phyloP scores from a whole-genome alignment of 768 basidiomycete species.

The Tulasnella sp. region DNA sequence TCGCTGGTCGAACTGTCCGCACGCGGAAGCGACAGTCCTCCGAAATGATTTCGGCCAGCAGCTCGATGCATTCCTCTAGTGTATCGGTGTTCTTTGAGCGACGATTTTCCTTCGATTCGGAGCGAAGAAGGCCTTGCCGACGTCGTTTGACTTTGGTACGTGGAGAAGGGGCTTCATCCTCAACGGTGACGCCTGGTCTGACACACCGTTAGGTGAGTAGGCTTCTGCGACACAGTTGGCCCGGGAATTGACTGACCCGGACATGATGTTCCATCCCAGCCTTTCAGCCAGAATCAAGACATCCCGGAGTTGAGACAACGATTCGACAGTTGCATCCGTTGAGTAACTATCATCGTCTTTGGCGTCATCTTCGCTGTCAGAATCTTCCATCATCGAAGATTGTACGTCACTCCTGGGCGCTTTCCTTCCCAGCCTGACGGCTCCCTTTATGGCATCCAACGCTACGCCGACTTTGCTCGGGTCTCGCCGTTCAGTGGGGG shows the following conservation, averaged over 20 bases:
- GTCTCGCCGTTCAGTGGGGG: constrained; percentile 21
- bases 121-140: constrained; percentile 33
- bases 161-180: constrained; percentile 18
- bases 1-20: constrained; percentile 44
- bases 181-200: background rate
- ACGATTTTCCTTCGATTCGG: background rate
- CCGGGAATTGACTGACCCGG: constrained; percentile 31
- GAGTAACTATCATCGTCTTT: constrained; percentile 36
- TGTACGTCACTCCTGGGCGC: constrained; percentile 17
- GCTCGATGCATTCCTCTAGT: constrained; percentile 38
- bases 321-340: constrained; percentile 54
- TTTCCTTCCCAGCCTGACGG: constrained; percentile 26
- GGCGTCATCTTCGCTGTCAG: constrained; percentile 31
- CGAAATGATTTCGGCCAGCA: constrained; percentile 50
- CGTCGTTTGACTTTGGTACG: constrained; percentile 37
- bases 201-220: background rate
- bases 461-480: constrained; percentile 31
- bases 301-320: constrained; percentile 52
- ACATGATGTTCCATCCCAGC: constrained; percentile 54
- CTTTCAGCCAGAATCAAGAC: constrained; percentile 43
- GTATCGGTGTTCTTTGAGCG: constrained; percentile 8
- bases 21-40: constrained; percentile 65
- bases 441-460: constrained; percentile 35
- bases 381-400: constrained; percentile 29
- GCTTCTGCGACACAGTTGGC: background rate